phyloP scores from a whole-genome alignment of 2,329 filamentous ascomycete genomes.

The Lasiodiplodia theobromae region DNA sequence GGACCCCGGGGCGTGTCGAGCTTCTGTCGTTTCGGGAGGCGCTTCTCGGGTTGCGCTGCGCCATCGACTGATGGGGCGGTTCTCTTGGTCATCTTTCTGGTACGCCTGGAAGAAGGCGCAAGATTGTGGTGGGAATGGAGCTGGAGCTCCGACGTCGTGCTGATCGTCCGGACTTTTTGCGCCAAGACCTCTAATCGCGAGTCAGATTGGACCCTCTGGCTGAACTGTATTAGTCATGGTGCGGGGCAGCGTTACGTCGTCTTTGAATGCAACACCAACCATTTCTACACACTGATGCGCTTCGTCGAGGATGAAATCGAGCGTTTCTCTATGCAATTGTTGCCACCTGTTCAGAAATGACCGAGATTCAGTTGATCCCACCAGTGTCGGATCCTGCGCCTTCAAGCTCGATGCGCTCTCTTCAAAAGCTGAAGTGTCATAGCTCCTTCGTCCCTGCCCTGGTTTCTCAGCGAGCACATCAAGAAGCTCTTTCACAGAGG shows the following conservation, averaged over 20 bases:
- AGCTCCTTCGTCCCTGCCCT: not conserved
- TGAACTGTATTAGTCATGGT: not conserved
- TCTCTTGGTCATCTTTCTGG: conserved; percentile 39
- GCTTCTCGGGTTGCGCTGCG: conserved; percentile 26
- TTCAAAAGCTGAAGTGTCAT: not conserved
- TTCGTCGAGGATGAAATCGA: not conserved
- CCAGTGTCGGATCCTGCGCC: not conserved
- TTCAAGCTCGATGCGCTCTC: not conserved
- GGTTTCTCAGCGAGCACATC: not conserved
- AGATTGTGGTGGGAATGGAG: not conserved
- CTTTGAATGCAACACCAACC: not conserved
- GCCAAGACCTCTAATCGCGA: conserved; percentile 3
- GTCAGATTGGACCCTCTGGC: not conserved
- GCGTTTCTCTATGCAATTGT: not conserved
- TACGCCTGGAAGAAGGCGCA: not conserved
- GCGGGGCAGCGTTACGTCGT: not conserved
- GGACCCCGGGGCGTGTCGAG: conserved; percentile 33
- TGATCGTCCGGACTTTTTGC: conserved; percentile 27
- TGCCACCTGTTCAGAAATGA: not conserved
- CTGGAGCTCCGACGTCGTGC: conserved; percentile 11
- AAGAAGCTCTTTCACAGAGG: not conserved
- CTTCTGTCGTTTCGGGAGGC: conserved; percentile 44
- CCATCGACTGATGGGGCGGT: conserved; percentile 33
- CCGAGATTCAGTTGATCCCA: not conserved
- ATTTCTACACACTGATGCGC: not conserved